Evolutionary conservation across 2,329 filamentous ascomycete genomes (phyloP).

Genomic region (Pseudopyrenochaeta lycopersici): DNA sequence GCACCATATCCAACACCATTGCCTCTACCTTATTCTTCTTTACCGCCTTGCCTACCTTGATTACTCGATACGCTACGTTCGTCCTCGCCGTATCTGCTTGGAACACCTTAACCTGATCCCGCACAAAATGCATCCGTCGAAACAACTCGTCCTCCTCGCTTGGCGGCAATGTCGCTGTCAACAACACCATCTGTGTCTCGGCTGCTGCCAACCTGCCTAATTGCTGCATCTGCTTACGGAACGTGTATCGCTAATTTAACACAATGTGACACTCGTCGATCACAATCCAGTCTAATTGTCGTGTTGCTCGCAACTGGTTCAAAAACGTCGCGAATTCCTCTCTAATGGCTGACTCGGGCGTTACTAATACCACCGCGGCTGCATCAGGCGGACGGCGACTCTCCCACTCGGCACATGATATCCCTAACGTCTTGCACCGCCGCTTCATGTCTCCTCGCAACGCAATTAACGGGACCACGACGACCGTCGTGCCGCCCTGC

Average conservation of each 20-base stretch:
- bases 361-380: conserved; percentile 31
- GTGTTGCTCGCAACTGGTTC: conserved; percentile 19
- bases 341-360: conserved; percentile 28
- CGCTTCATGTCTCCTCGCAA: conserved; percentile 29
- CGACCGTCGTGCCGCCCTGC: conserved; percentile 20
- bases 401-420: conserved; percentile 26
- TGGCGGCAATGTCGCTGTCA: conserved; percentile 29
- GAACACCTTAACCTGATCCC: conserved; percentile 18
- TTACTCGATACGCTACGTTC: conserved; percentile 9
- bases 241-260: conserved; percentile 20
- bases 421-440: conserved; percentile 18
- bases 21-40: conserved; percentile 8
- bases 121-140: conserved; percentile 12
- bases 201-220: conserved; percentile 18
- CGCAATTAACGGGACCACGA: conserved; percentile 31
- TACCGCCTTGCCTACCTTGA: neutral
- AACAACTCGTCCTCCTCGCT: conserved; percentile 23
- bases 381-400: conserved; percentile 15
- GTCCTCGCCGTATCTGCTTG: conserved; percentile 5
- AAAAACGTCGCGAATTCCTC: conserved; percentile 29
- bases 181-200: conserved; percentile 31
- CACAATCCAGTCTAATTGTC: conserved; percentile 28
- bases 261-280: conserved; percentile 31
- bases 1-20: conserved; percentile 4
- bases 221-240: conserved; percentile 19